Conservation (phyloP, 192 early-diverging fungal species). For the Entomortierella beljakovae region DNA sequence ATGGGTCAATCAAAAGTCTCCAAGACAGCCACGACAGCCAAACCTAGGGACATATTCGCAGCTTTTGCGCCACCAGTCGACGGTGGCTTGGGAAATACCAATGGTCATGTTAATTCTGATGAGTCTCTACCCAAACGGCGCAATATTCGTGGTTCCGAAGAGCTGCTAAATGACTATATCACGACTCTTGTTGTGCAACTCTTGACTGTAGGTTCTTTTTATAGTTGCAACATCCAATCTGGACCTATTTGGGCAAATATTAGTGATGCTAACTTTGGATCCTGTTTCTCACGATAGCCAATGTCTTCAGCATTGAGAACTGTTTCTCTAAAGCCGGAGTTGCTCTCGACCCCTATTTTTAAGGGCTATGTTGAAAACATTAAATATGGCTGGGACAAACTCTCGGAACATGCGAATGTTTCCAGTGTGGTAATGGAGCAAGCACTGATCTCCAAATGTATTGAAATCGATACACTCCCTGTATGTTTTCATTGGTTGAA, state of each 20-base stretch:
- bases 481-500: slow-evolving; percentile 52
- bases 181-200: slow-evolving; percentile 50
- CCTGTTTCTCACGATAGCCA: slow-evolving; percentile 17
- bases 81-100: slow-evolving; percentile 6
- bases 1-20: slow-evolving; percentile 8
- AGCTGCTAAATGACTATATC: slow-evolving; percentile 47
- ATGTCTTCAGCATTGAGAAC: slow-evolving; percentile 49
- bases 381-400: slow-evolving; percentile 53
- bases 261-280: neutral
- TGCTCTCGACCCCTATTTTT: slow-evolving; percentile 32
- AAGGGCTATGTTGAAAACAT: slow-evolving; percentile 50
- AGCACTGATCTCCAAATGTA: slow-evolving; percentile 50
- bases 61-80: slow-evolving; percentile 29
- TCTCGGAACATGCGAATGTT: slow-evolving; percentile 51
- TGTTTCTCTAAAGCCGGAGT: slow-evolving; percentile 43
- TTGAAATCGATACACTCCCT: slow-evolving; percentile 43
- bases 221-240: neutral
- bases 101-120: neutral
- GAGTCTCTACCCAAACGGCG: neutral
- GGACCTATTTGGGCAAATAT: neutral
- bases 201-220: slow-evolving; percentile 25
- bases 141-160: slow-evolving; percentile 38
- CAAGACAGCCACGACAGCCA: neutral
- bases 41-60: slow-evolving; percentile 29
- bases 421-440: slow-evolving; percentile 55